Conservation (phyloP, 768 basidiomycete genomes). For the Lentinus brumalis region DNA sequence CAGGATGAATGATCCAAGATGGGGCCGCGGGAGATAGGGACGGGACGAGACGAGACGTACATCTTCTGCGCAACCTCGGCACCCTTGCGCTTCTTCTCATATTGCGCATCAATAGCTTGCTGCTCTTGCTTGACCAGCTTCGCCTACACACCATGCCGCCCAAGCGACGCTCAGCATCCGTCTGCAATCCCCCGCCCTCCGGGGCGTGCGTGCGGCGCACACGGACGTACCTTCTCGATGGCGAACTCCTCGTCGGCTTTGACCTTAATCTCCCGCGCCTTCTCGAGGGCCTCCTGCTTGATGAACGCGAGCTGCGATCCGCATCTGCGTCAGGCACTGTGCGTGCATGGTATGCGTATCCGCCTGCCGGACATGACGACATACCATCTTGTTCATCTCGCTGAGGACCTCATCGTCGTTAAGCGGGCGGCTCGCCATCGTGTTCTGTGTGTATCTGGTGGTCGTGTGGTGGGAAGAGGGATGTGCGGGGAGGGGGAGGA, state of each 20-base stretch:
- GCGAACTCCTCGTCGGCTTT: conserved; percentile 99
- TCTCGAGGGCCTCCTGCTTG: conserved; percentile 97
- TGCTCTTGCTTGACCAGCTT: conserved; percentile 97
- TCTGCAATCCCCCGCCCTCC: background rate
- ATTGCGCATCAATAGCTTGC: conserved; percentile 89
- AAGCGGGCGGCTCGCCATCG: conserved; percentile 74
- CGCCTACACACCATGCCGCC: conserved; percentile 56
- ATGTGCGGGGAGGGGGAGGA: background rate
- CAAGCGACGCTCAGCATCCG: background rate
- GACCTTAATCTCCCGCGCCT: conserved; percentile 93
- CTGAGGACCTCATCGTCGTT: conserved; percentile 94
- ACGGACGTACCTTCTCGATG: conserved; percentile 81
- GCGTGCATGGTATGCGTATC: background rate
- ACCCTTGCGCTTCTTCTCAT: conserved; percentile 95
- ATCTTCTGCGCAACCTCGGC: conserved; percentile 96
- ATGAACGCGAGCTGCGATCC: conserved; percentile 86
- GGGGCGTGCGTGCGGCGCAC: background rate
- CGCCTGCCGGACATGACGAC: conserved; percentile 22
- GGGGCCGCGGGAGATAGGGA: background rate
- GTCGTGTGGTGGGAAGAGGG: background rate
- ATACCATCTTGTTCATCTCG: conserved; percentile 99
- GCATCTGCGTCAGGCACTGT: conserved; percentile 7
- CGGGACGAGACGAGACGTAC: conserved; percentile 44
- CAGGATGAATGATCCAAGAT: background rate
- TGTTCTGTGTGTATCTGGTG: conserved; percentile 10